Evolutionary conservation across 495 filamentous ascomycete genomes (phyloP).

Genomic region (Tuber calosporum): DNA sequence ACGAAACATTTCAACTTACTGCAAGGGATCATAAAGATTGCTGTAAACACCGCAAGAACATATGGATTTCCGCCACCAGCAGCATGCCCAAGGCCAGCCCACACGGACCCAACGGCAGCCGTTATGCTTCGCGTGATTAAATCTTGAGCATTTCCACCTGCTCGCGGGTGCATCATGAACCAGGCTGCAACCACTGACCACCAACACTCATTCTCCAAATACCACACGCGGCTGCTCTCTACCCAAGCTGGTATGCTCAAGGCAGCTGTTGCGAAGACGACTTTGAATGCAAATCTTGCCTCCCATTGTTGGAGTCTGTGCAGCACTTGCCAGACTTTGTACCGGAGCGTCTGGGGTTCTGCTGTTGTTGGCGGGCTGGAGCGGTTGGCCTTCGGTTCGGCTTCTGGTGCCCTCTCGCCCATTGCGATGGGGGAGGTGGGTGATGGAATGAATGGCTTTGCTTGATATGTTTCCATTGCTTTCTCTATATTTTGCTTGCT

Average conservation of each 20-base stretch:
- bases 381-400: slow-evolving; percentile 25
- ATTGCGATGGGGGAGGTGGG: slow-evolving; percentile 19
- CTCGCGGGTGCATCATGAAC: slow-evolving; percentile 55
- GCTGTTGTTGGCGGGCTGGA: slow-evolving; percentile 17
- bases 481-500: slow-evolving; percentile 48
- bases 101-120: slow-evolving; percentile 49
- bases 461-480: slow-evolving; percentile 44
- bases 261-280: slow-evolving; percentile 48
- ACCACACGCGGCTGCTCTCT: slow-evolving; percentile 46
- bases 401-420: slow-evolving; percentile 22
- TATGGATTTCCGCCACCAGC: slow-evolving; percentile 50
- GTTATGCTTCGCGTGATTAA: slow-evolving; percentile 48
- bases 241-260: slow-evolving; percentile 53
- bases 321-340: slow-evolving; percentile 47
- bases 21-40: slow-evolving; percentile 50
- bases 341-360: slow-evolving; percentile 43
- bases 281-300: slow-evolving; percentile 54
- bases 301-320: slow-evolving; percentile 55
- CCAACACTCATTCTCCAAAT: slow-evolving; percentile 51
- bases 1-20: slow-evolving; percentile 24
- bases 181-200: slow-evolving; percentile 55
- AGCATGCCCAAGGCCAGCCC: slow-evolving; percentile 50
- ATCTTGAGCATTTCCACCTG: slow-evolving; percentile 54
- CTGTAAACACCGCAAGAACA: slow-evolving; percentile 53
- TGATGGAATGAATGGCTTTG: slow-evolving; percentile 40